Base-by-base conservation (phyloP, 805 yeast species). In the Nakazawaea wickerhamii region DNA sequence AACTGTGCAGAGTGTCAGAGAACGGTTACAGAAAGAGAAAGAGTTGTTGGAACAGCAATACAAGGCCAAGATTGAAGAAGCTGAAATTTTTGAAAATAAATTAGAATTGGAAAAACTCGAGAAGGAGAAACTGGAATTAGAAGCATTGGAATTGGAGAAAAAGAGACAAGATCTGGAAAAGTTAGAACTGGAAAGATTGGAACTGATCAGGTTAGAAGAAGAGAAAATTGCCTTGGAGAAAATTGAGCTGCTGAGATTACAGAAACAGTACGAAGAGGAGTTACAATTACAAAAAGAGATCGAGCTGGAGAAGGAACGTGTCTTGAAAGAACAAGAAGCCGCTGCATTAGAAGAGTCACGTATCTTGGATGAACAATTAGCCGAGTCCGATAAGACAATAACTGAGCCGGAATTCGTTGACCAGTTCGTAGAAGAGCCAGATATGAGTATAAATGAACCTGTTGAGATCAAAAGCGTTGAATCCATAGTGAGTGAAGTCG, bases 61-160 rank as follows among this genome's bases (percentile, higher is more conserved):
- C 22, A 47, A 55, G 27, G 56, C 53, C 15, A 49, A 48, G 25
- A 46, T 52, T 15, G 66, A 61, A 34, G 53, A 52, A n/a, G 61
- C 59, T 38, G 44, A 51, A 41, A 60, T 57, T 36, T 48, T 55
- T 36, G 43, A 58, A 46, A 32, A 58, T 41, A 63, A 69, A 49
- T 56, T 70, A 17, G 65, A 59, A 36, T 51, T 63, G 43, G 75
- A 73, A 48, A 63, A 62, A 52, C 55, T 52, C 15, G 45, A 61
- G 41, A 68, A 69, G 19, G 59, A 57, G 32, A 60, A 65, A 43
- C 50, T 70, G 40, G 76, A 70, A 49, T 44, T 48, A 15, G 60
- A 62, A 45, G 63, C 66, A 28, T 49, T 59, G 37, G 53, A 51
- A 44, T n/a, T n/a, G n/a, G n/a, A 46, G 37, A 30, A 59, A 49